Conservation (phyloP, 2,329 filamentous ascomycete species). For the Aspergillus texensis region DNA sequence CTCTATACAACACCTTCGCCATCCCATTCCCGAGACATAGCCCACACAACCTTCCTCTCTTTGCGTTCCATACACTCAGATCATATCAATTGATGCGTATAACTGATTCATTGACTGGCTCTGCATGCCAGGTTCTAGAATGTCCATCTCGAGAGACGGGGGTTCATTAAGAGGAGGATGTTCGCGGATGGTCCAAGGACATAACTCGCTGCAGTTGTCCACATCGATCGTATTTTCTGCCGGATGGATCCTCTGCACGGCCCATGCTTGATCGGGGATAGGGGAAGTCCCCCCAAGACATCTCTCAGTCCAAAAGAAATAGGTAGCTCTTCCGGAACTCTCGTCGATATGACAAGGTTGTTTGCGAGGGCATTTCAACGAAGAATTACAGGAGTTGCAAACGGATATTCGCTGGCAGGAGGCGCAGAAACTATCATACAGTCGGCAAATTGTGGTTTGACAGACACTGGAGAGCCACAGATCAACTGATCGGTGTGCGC, state of each 20-base stretch:
- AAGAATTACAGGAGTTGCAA: constrained; percentile 39
- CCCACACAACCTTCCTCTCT: neutral
- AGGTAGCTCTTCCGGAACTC: constrained; percentile 31
- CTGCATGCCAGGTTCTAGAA: constrained; percentile 36
- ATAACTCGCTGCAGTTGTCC: constrained; percentile 42
- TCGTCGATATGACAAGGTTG: constrained; percentile 31
- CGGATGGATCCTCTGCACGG: constrained; percentile 40
- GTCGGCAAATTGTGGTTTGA: constrained; percentile 39
- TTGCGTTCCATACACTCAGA: constrained; percentile 22
- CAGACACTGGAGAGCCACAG: constrained; percentile 44
- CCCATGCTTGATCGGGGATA: constrained; percentile 37
- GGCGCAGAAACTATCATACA: constrained; percentile 36
- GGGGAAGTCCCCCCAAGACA: constrained; percentile 32
- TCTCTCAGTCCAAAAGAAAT: constrained; percentile 40
- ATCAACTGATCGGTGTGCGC: constrained; percentile 43
- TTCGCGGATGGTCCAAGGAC: constrained; percentile 43
- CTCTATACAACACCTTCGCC: neutral
- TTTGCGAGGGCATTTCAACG: constrained; percentile 38
- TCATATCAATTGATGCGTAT: constrained; percentile 40
- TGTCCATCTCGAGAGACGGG: constrained; percentile 36
- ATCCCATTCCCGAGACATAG: neutral
- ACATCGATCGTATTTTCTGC: constrained; percentile 36
- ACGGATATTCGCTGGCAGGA: constrained; percentile 40
- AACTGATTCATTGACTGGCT: constrained; percentile 37
- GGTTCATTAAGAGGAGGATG: constrained; percentile 38